A percentile compares a stretch with the other conserved stretches of the same genome.
These are phyloP conservation scores for Clonostachys rhizophaga DNA, from an alignment of 2,329 filamentous ascomycete species.

Conservation along the genomic window DNA sequence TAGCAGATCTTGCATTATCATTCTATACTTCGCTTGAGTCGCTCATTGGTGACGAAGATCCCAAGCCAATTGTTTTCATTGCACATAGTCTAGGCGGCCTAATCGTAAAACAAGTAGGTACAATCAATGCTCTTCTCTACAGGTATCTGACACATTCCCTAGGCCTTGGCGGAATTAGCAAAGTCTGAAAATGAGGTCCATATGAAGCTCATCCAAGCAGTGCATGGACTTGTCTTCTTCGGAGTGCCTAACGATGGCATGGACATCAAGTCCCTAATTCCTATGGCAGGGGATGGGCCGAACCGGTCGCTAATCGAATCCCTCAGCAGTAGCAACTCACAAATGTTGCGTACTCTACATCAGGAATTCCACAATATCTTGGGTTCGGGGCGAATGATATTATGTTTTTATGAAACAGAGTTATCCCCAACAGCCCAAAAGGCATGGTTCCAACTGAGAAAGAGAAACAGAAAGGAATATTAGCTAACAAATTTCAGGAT, in stretches of 20 bases:
- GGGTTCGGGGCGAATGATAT: slow-evolving; percentile 7
- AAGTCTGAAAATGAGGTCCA: background rate
- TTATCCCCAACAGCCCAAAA: slow-evolving; percentile 13
- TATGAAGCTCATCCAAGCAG: background rate
- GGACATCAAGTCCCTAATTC: slow-evolving; percentile 3
- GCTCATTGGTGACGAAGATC: background rate
- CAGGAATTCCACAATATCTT: slow-evolving; percentile 5
- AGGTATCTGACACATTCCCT: background rate
- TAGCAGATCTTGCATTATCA: slow-evolving; percentile 1
- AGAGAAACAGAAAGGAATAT: background rate
- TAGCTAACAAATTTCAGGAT: slow-evolving; percentile 5
- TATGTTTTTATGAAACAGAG: slow-evolving; percentile 16
- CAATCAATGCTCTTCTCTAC: background rate
- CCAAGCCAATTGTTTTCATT: slow-evolving; percentile 5
- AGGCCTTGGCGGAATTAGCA: background rate
- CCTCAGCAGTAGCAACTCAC: slow-evolving; percentile 3
- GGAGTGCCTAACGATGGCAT: slow-evolving; percentile 7
- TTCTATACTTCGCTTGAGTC: background rate
- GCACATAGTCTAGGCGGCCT: slow-evolving; percentile 2
- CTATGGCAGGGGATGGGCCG: slow-evolving; percentile 5
- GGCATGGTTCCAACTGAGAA: slow-evolving; percentile 1
- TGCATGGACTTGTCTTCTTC: slow-evolving; percentile 7
- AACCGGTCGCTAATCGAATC: slow-evolving; percentile 5
- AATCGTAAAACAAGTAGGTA: slow-evolving; percentile 6
- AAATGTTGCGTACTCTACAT: slow-evolving; percentile 2